Percentiles rank a stretch among this genome's conserved stretches.
phyloP scores from a whole-genome alignment of 352 stramenopile species.

The Sclerospora graminicola region DNA sequence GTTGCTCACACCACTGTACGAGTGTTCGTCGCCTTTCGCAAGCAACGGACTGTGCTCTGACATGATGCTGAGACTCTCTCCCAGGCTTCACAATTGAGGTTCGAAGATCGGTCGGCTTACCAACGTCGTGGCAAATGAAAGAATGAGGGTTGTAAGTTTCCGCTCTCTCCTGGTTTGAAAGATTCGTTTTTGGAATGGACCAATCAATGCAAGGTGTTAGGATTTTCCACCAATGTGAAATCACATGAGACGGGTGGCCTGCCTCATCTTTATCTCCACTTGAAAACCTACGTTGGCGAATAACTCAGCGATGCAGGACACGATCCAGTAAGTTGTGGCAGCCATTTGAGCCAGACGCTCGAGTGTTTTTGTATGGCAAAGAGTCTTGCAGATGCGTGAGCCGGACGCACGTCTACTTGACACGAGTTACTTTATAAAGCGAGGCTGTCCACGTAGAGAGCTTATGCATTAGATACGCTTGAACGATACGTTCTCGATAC shows the following conservation, averaged over 20 bases:
- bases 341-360: too few species aligned
- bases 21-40: slow-evolving; percentile 23
- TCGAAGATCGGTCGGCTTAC: not conserved
- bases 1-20: slow-evolving; percentile 25
- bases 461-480: too few species aligned
- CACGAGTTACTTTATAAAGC: too few species aligned
- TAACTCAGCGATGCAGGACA: too few species aligned
- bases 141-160: slow-evolving; percentile 16
- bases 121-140: slow-evolving; percentile 2
- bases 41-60: slow-evolving; percentile 57
- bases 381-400: too few species aligned
- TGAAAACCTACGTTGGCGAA: not conserved
- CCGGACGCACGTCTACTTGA: too few species aligned
- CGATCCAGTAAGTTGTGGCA: too few species aligned
- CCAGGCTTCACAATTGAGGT: not conserved
- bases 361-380: too few species aligned
- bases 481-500: too few species aligned
- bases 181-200: slow-evolving; percentile 12
- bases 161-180: slow-evolving; percentile 2
- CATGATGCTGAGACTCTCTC: slow-evolving; percentile 4
- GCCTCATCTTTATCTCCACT: not conserved
- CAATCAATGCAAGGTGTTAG: slow-evolving; percentile 4
- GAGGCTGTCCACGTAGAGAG: too few species aligned
- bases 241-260: too few species aligned
- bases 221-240: too few species aligned